phyloP scores from a whole-genome alignment of 1,284 basidiomycete species.

The Cryptococcus floricola region DNA sequence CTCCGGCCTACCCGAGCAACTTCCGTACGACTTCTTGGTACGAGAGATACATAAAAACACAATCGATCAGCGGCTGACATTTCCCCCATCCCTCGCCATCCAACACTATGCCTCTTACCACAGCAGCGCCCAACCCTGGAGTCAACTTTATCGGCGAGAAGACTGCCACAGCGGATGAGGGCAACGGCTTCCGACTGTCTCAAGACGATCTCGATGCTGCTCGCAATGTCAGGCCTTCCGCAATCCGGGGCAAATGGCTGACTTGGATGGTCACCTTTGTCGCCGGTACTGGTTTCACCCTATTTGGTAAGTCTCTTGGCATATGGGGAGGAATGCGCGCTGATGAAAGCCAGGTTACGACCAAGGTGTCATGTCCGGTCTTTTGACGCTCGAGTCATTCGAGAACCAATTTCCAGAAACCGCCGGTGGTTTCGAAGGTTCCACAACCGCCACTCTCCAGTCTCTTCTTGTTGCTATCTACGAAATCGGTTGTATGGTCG shows the following conservation, averaged over 20 bases:
- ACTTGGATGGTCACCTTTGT: constrained; percentile 46
- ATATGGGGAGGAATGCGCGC: background rate
- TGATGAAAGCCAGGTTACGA: background rate
- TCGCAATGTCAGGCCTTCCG: constrained; percentile 27
- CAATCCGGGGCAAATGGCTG: constrained; percentile 6
- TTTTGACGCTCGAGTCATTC: constrained; percentile 40
- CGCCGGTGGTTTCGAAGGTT: constrained; percentile 17
- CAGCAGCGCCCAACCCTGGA: too few relatives aligned
- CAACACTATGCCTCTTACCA: too few relatives aligned
- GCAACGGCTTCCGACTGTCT: background rate
- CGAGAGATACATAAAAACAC: too few relatives aligned
- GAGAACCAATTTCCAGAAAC: constrained; percentile 29
- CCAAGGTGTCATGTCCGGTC: constrained; percentile 41
- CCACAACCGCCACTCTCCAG: constrained; percentile 32
- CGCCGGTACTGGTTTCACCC: constrained; percentile 22
- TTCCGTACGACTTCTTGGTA: too few relatives aligned
- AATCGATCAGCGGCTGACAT: too few relatives aligned
- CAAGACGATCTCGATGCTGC: constrained; percentile 26
- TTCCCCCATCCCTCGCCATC: background rate
- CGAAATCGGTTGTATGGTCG: constrained; percentile 48
- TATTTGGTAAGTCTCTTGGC: constrained; percentile 26
- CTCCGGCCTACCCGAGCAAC: too few relatives aligned
- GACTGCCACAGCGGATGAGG: background rate
- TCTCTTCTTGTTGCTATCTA: constrained; percentile 47
- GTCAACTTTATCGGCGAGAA: too few relatives aligned